Percentiles rank a stretch among this genome's conserved stretches.
Conservation (phyloP, 371 early-diverging fungal genomes). For the Rhizopus sp. region DNA sequence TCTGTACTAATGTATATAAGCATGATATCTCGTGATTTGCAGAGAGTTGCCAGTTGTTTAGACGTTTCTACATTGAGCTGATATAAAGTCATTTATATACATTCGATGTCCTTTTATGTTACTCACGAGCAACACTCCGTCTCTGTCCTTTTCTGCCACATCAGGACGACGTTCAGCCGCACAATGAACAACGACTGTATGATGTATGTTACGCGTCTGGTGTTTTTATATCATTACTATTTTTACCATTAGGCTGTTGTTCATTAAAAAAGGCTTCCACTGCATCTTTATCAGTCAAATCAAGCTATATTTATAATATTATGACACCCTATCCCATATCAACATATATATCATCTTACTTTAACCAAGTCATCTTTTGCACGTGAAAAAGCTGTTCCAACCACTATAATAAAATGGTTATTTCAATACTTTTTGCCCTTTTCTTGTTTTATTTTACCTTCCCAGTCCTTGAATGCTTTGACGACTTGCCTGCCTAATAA, state of each 20-base stretch:
- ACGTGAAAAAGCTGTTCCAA: conserved; percentile 75
- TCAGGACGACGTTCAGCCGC: conserved; percentile 90
- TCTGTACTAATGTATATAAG: conserved; percentile 89
- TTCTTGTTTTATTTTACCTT: conserved; percentile 36
- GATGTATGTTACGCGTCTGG: neutral
- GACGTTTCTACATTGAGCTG: conserved; percentile 74
- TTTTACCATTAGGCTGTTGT: conserved; percentile 62
- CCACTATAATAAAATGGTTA: conserved; percentile 36
- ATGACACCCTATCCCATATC: neutral
- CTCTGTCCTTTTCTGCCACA: conserved; percentile 70
- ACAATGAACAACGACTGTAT: conserved; percentile 72
- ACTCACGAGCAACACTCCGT: conserved; percentile 56
- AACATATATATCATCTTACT: conserved; percentile 28
- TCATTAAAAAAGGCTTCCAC: conserved; percentile 58
- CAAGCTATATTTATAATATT: conserved; percentile 44
- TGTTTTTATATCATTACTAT: neutral
- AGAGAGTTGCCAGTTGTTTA: conserved; percentile 54
- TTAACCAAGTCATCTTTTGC: conserved; percentile 58
- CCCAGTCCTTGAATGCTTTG: conserved; percentile 50
- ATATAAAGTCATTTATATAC: neutral
- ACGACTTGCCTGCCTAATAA: conserved; percentile 79
- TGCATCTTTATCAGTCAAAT: conserved; percentile 62
- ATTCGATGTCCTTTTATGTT: neutral
- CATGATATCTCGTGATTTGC: conserved; percentile 49
- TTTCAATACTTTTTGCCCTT: too few relatives aligned